phyloP scores from a whole-genome alignment of 148 eudicot genomes.

The Rhododendron vialii region DNA sequence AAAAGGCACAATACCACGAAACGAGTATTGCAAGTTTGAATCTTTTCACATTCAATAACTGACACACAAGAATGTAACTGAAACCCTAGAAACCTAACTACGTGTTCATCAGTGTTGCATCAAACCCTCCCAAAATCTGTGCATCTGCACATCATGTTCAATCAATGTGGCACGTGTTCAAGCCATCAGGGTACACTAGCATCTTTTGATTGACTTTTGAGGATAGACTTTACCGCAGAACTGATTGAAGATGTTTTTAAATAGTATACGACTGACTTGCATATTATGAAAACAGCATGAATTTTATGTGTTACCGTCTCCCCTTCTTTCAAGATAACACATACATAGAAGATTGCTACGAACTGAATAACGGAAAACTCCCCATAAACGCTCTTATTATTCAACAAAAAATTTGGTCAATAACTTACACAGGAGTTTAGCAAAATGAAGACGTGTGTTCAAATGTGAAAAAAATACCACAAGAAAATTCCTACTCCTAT shows the following conservation, averaged over 20 bases:
- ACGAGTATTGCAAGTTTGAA: not conserved
- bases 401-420: not conserved
- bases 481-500: not conserved
- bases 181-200: not conserved
- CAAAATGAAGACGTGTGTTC: not conserved
- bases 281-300: not conserved
- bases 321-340: not conserved
- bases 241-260: not conserved
- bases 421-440: not conserved
- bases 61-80: not conserved
- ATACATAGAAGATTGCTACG: not conserved
- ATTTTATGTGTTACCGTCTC: not conserved
- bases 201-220: not conserved
- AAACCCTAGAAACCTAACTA: not conserved
- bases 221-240: not conserved
- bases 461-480: not conserved
- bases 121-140: not conserved
- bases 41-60: not conserved
- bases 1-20: not conserved
- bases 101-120: not conserved
- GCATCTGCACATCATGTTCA: not conserved
- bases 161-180: not conserved
- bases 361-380: not conserved
- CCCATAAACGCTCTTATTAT: not conserved
- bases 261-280: not conserved